phyloP scores from a whole-genome alignment of 75 land plant genomes.

The Pinus albicaulis region DNA sequence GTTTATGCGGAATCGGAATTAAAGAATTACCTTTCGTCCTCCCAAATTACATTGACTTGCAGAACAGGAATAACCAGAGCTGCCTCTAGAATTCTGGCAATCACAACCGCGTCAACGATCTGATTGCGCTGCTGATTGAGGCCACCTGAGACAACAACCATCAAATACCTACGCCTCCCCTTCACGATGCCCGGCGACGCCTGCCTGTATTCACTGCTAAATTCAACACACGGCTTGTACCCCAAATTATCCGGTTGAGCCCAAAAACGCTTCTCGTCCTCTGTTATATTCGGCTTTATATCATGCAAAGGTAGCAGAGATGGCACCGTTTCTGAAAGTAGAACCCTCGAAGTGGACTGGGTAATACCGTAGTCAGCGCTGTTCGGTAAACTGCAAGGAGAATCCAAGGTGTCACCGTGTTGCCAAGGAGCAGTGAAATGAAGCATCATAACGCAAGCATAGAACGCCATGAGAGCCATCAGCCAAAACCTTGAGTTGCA shows the following conservation, averaged over 20 bases:
- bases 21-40: conserved; percentile 36
- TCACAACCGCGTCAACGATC: conserved; percentile 90
- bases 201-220: conserved; percentile 39
- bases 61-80: conserved; percentile 79
- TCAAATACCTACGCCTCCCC: conserved; percentile 62
- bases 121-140: conserved; percentile 90
- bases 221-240: conserved; percentile 61
- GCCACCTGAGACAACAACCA: conserved; percentile 87
- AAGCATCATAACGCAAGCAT: conserved; percentile 1
- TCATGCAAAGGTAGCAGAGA: conserved; percentile 2
- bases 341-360: no score
- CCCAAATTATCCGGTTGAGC: conserved; percentile 73
- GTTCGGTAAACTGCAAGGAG: neutral
- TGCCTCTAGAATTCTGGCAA: conserved; percentile 87
- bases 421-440: neutral
- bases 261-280: conserved; percentile 69
- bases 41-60: conserved; percentile 85
- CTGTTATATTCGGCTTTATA: conserved; percentile 12
- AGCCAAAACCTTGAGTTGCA: neutral
- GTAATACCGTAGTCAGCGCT: neutral
- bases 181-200: conserved; percentile 5
- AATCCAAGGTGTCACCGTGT: neutral
- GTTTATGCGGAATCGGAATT: no score
- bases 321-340: neutral
- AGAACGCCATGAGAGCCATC: neutral